phyloP scores from a whole-genome alignment of 2,329 filamentous ascomycete species.

The Aspergillus sp. region DNA sequence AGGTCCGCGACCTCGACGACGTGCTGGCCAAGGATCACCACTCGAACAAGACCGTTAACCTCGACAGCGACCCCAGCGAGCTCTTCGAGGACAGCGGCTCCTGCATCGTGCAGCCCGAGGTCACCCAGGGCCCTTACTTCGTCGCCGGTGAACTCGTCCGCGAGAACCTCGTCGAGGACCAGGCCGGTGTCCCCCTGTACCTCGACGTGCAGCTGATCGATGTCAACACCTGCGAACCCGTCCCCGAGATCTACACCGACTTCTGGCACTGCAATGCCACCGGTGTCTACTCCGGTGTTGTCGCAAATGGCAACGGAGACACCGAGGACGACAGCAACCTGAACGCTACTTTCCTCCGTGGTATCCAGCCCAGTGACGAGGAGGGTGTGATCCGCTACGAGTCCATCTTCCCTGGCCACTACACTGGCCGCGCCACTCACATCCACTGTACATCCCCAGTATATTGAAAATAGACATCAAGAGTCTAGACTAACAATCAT shows the following conservation, averaged over 20 bases:
- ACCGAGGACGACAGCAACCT: constrained; percentile 39
- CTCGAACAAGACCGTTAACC: constrained; percentile 28
- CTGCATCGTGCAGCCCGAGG: constrained; percentile 53
- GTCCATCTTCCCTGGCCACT: constrained; percentile 49
- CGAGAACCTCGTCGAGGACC: constrained; percentile 27
- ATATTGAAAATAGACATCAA: too few relatives aligned
- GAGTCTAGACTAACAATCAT: too few relatives aligned
- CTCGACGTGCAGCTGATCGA: constrained; percentile 44
- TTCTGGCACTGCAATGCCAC: constrained; percentile 46
- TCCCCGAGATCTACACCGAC: constrained; percentile 36
- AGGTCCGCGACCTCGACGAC: constrained; percentile 34
- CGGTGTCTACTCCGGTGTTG: constrained; percentile 42
- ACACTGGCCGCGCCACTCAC: constrained; percentile 28
- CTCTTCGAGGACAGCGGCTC: constrained; percentile 31
- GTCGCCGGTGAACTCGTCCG: constrained; percentile 44
- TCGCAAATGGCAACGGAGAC: constrained; percentile 38
- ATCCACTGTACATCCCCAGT: neutral
- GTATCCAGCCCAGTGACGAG: constrained; percentile 44
- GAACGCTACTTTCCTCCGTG: constrained; percentile 48
- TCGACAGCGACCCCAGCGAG: constrained; percentile 17
- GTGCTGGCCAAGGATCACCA: constrained; percentile 40
- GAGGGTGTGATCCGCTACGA: constrained; percentile 46
- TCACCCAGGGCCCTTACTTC: constrained; percentile 49
- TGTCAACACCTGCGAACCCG: constrained; percentile 43
- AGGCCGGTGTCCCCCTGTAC: constrained; percentile 39